phyloP scores from a whole-genome alignment of 495 filamentous ascomycete species.

The Penicillium coprophilum region DNA sequence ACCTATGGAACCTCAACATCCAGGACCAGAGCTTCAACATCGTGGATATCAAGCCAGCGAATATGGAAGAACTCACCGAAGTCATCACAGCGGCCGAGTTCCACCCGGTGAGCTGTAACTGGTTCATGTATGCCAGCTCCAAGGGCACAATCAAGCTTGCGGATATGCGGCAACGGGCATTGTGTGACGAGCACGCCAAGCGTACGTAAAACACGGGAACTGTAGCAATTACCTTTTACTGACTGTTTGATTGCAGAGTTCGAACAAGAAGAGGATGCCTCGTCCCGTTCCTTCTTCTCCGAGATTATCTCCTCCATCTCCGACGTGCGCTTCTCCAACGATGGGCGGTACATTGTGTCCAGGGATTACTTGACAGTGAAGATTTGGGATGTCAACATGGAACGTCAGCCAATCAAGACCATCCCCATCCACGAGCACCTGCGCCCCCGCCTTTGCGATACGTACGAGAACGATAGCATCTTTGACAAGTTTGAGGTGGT shows the following conservation, averaged over 20 bases:
- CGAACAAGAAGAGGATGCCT: slow-evolving; percentile 98
- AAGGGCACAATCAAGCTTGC: slow-evolving; percentile 99
- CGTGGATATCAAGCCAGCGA: slow-evolving; percentile 98
- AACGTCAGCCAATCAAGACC: slow-evolving; percentile 92
- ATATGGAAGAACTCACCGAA: slow-evolving; percentile 99
- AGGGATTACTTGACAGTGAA: slow-evolving; percentile 98
- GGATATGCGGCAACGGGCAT: slow-evolving; percentile 93
- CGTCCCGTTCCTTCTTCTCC: slow-evolving; percentile 97
- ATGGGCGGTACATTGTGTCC: slow-evolving; percentile 95
- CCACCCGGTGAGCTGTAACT: slow-evolving; percentile 95
- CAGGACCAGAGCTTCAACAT: slow-evolving; percentile 99
- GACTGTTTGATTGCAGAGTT: slow-evolving; percentile 63
- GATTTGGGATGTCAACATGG: slow-evolving; percentile 99
- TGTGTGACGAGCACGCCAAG: slow-evolving; percentile 95
- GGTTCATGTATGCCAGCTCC: slow-evolving; percentile 99
- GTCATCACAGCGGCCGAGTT: slow-evolving; percentile 99
- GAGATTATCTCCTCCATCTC: slow-evolving; percentile 99
- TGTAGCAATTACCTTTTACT: slow-evolving; percentile 12
- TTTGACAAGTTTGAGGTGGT: slow-evolving; percentile 99
- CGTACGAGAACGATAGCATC: slow-evolving; percentile 98
- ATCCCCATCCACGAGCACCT: slow-evolving; percentile 99
- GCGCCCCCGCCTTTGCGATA: slow-evolving; percentile 91
- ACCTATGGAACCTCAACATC: slow-evolving; percentile 98
- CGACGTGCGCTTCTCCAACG: slow-evolving; percentile 94
- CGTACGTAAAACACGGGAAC: slow-evolving; percentile 54